phyloP scores from a whole-genome alignment of 108 stramenopile species.

The Fistulifera pelliculosa region DNA sequence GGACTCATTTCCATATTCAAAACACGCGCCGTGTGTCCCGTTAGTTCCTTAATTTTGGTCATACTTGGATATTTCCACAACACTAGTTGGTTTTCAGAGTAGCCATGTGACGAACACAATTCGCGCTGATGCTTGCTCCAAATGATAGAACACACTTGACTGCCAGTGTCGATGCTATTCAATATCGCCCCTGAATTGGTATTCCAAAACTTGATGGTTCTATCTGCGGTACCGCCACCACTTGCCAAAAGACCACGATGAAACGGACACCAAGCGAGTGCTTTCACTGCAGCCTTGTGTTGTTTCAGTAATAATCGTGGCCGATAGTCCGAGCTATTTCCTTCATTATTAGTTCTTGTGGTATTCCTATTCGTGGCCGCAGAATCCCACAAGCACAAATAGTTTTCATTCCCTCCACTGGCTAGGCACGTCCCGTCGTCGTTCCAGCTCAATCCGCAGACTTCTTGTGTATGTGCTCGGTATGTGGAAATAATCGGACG shows the following conservation, averaged over 20 bases:
- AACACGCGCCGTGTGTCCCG: constrained; percentile 90
- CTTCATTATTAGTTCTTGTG: constrained; percentile 9
- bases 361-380: constrained; percentile 36
- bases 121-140: constrained; percentile 95
- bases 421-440: constrained; percentile 90
- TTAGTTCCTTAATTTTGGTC: constrained; percentile 93
- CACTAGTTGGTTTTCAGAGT: constrained; percentile 91
- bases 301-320: constrained; percentile 77
- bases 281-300: constrained; percentile 98
- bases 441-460: constrained; percentile 56
- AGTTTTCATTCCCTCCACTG: constrained; percentile 98
- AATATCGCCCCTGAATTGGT: constrained; percentile 84
- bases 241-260: constrained; percentile 94
- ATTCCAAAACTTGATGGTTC: constrained; percentile 99
- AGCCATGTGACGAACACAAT: constrained; percentile 92
- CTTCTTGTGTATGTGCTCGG: constrained; percentile 71
- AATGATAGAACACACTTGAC: constrained; percentile 92
- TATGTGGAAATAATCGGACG: constrained; percentile 56
- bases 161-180: constrained; percentile 95
- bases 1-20: constrained; percentile 92
- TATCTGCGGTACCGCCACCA: constrained; percentile 97
- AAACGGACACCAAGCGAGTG: constrained; percentile 98
- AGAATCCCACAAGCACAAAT: constrained; percentile 96
- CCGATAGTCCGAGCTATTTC: constrained; percentile 48
- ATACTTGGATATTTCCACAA: constrained; percentile 98